These are phyloP conservation scores for Rhizopus microsporus DNA, from an alignment of 371 early-diverging fungal species.

Conservation along the genomic window DNA sequence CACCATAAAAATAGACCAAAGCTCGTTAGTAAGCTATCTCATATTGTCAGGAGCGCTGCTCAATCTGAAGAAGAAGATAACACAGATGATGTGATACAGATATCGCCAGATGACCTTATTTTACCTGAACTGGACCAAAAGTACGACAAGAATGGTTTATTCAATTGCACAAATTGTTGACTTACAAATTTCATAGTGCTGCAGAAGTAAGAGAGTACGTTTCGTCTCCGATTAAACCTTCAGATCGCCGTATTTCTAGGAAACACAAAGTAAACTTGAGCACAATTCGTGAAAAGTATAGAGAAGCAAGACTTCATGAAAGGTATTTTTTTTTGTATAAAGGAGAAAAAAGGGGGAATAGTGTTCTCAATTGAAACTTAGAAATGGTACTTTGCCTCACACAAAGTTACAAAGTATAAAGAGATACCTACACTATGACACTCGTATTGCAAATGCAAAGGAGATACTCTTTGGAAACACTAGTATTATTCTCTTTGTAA, in stretches of 20 bases:
- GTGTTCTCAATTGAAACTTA: not conserved
- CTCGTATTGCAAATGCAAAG: slow-evolving; percentile 17
- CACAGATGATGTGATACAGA: slow-evolving; percentile 22
- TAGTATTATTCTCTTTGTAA: slow-evolving; percentile 36
- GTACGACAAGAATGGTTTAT: slow-evolving; percentile 21
- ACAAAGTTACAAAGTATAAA: slow-evolving; percentile 6
- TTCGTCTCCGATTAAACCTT: slow-evolving; percentile 1
- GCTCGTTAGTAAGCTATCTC: slow-evolving; percentile 22
- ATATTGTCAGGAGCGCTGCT: slow-evolving; percentile 25
- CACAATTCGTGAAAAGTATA: slow-evolving; percentile 39
- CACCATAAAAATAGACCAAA: slow-evolving; percentile 27
- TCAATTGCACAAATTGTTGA: not conserved
- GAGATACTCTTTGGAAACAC: slow-evolving; percentile 24
- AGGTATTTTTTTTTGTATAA: slow-evolving; percentile 20
- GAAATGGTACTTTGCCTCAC: slow-evolving; percentile 15
- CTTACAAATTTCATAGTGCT: slow-evolving; percentile 21
- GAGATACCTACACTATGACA: slow-evolving; percentile 11
- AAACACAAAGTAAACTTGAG: slow-evolving; percentile 31
- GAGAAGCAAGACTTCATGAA: slow-evolving; percentile 32
- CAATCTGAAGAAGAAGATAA: slow-evolving; percentile 30
- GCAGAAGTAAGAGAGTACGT: slow-evolving; percentile 30
- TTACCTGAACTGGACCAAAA: slow-evolving; percentile 49
- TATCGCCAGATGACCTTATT: slow-evolving; percentile 33
- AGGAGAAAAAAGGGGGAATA: not conserved
- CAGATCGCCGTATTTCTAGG: slow-evolving; percentile 7